Evolutionary conservation across 257 asterid genomes (phyloP).

Genomic region (Linderniella brevidens): DNA sequence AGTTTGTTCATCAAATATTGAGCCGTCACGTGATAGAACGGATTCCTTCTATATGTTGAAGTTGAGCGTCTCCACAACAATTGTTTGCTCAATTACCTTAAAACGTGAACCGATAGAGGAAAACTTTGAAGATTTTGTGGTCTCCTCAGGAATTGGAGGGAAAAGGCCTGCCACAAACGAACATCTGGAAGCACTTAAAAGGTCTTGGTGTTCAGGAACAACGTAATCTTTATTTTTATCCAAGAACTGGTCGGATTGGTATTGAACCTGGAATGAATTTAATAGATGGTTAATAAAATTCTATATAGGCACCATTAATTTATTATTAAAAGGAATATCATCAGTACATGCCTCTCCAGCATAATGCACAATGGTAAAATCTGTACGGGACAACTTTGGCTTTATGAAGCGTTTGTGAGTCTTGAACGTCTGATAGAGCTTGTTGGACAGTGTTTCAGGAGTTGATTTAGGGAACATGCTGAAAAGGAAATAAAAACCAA

Average conservation of each 20-base stretch:
- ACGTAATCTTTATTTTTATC: slow-evolving; percentile 98
- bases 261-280: slow-evolving; percentile 60
- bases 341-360: slow-evolving; percentile 82
- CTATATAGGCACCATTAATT: slow-evolving; percentile 10
- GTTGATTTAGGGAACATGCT: slow-evolving; percentile 99
- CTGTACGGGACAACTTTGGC: slow-evolving; percentile 93
- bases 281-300: slow-evolving; percentile 8
- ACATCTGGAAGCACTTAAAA: slow-evolving; percentile 72
- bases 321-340: slow-evolving; percentile 7
- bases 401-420: slow-evolving; percentile 78
- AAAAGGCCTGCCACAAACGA: slow-evolving; percentile 93
- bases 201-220: slow-evolving; percentile 94
- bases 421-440: slow-evolving; percentile 91
- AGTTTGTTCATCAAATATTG: background rate
- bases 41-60: background rate
- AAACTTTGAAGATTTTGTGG: slow-evolving; percentile 79
- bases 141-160: slow-evolving; percentile 74
- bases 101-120: slow-evolving; percentile 97
- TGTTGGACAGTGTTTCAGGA: slow-evolving; percentile 87
- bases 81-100: slow-evolving; percentile 37
- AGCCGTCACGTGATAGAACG: slow-evolving; percentile 3
- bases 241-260: slow-evolving; percentile 83
- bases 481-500: slow-evolving; percentile 14
- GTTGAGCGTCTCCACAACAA: background rate
- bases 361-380: slow-evolving; percentile 75